Evolutionary conservation across 106 monocot genomes (phyloP).

Genomic region (Cymbidium sinense): DNA sequence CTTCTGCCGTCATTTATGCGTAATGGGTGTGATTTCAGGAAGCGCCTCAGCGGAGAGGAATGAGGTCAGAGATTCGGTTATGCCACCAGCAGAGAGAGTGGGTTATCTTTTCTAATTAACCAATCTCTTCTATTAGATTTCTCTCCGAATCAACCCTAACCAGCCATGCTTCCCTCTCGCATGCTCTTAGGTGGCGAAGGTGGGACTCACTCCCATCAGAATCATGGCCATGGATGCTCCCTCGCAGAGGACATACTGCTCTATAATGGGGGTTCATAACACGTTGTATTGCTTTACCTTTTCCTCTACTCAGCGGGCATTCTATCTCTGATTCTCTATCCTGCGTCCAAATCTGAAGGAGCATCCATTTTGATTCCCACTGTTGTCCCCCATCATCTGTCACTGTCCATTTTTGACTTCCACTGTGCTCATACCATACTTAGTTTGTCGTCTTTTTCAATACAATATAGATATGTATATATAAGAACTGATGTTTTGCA

Average conservation of each 20-base stretch:
- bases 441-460: neutral
- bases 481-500: neutral
- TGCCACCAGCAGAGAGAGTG: no score
- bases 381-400: neutral
- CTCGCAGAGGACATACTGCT: neutral
- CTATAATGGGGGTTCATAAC: neutral
- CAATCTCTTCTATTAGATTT: no score
- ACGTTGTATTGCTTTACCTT: neutral
- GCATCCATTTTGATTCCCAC: neutral
- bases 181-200: no score
- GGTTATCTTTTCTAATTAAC: no score
- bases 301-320: neutral
- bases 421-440: neutral
- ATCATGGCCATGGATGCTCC: neutral
- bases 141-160: no score
- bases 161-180: no score
- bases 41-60: no score
- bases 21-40: no score
- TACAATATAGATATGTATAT: neutral
- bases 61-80: no score
- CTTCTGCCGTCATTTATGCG: no score
- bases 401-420: neutral
- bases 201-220: neutral
- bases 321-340: neutral
- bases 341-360: neutral